These are phyloP conservation scores for Calonectria pteridis DNA, from an alignment of 2,329 filamentous ascomycete genomes.

Conservation along the genomic window DNA sequence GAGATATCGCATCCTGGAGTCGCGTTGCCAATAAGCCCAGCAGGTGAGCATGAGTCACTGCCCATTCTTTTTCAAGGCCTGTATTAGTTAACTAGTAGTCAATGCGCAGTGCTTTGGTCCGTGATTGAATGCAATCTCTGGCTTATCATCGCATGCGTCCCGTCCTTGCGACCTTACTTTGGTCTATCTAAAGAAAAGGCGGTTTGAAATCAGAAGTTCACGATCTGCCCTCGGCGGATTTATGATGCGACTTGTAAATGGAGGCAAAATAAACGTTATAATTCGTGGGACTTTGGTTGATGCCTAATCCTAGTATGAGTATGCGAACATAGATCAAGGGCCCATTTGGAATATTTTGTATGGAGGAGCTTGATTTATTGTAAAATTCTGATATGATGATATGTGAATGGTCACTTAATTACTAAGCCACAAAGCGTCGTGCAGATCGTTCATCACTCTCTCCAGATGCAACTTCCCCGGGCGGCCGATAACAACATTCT, in stretches of 20 bases:
- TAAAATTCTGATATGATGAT: background rate
- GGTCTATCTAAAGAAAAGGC: background rate
- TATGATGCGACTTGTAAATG: background rate
- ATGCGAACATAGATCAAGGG: background rate
- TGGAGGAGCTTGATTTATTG: background rate
- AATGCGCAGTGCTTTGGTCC: slow-evolving; percentile 33
- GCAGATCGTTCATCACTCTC: background rate
- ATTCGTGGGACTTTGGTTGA: background rate
- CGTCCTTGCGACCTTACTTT: slow-evolving; percentile 35
- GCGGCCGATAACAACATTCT: background rate
- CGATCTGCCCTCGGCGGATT: background rate
- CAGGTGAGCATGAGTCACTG: slow-evolving; percentile 15
- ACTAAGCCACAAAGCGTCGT: background rate
- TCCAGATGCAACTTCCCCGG: background rate
- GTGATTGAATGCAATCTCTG: slow-evolving; percentile 31
- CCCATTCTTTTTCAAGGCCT: no score
- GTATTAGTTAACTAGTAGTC: background rate
- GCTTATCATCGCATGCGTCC: slow-evolving; percentile 36
- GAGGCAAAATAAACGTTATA: background rate
- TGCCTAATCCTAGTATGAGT: fast-evolving
- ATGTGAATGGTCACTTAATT: background rate
- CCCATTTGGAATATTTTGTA: background rate
- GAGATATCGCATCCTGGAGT: slow-evolving; percentile 6
- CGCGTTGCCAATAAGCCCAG: slow-evolving; percentile 31
- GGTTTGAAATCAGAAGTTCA: background rate